Evolutionary conservation across 1,139 yeast genomes (phyloP), one percentile per base, ranked within the genome.

Genomic region (Pichia sorboxylosa): DNA sequence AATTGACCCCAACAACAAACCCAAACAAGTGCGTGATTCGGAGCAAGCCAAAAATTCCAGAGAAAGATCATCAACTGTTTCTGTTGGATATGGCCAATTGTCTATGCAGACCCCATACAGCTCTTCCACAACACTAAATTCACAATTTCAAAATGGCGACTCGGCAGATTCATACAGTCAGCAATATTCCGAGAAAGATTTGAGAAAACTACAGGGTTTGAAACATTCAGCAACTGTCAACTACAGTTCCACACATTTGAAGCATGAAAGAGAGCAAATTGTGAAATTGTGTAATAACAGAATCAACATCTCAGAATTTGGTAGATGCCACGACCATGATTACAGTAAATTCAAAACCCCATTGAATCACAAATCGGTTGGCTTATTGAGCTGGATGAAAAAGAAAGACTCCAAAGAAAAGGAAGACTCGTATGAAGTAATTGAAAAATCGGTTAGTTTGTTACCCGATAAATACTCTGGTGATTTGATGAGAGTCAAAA

Each of bases 241-340:
- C 62, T 83, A 94, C 15, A 76, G 96, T 58, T 80, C 75, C 52
- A 84, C 96, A 20, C 94, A 48, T 27, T 23, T 42, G 13, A 37
- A 38, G 78, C 33, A 40, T 17, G 48, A 48, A 30, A 36, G 46
- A 24, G 50, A 42, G 23, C 42, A 41, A 26, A 29, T 41, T 6
- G 31, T 48, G 26, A 44, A 44, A 28, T 31, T 47, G 17, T 45
- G 44, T 27, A 54, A 50, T 22, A 54, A 49, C 19, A 38, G 58
- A 14, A 29, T 57, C 4, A 47, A 47, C 18, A 28, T 58, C 2
- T 54, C 42, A 25, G 52, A 54, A 5, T 57, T 57, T 35, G 59
- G 61, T 2, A 33, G 43, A 17, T 34, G 49, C 0, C 65, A 60
- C 43, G 60, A 57, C 33, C 65, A 60, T 42, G 48, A 52, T 26